Evolutionary conservation across 169 alveolate genomes (phyloP).

Genomic region (Babesia ovis): DNA sequence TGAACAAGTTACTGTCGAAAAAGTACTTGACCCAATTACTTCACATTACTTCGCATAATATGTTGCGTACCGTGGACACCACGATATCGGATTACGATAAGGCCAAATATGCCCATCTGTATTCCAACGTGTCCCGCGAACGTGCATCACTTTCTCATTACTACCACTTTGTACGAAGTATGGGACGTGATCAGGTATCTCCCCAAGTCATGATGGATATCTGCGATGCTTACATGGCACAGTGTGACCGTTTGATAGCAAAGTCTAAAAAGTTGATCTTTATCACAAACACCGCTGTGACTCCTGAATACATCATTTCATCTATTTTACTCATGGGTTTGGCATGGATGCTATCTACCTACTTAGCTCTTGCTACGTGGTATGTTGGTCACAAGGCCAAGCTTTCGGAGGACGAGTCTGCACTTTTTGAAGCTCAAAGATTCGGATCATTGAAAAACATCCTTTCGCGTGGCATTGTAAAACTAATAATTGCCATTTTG

Average conservation of each 20-base stretch:
- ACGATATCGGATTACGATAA: constrained; percentile 3
- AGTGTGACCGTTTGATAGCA: constrained; percentile 14
- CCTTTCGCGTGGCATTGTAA: background rate
- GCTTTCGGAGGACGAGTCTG: constrained; percentile 4
- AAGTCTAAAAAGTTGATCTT: constrained; percentile 4
- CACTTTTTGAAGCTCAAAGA: background rate
- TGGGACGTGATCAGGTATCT: constrained; percentile 22
- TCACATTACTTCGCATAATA: constrained; percentile 39
- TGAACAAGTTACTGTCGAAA: constrained; percentile 26
- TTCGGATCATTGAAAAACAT: background rate
- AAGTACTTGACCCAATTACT: constrained; percentile 42
- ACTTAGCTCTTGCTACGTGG: constrained; percentile 12
- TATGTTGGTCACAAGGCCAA: background rate
- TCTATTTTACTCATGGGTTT: background rate
- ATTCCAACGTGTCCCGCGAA: constrained; percentile 1
- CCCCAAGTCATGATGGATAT: constrained; percentile 13
- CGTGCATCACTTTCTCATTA: constrained; percentile 11
- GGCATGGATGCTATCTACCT: constrained; percentile 3
- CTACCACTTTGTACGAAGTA: constrained; percentile 33
- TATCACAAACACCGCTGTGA: constrained; percentile 2
- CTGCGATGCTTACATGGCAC: constrained; percentile 2
- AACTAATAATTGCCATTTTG: background rate
- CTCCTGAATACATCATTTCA: constrained; percentile 24
- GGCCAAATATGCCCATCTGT: constrained; percentile 3
- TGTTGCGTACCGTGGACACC: constrained; percentile 43